Evolutionary conservation across 352 stramenopile genomes (phyloP).

Genomic region (Phytophthora melonis): DNA sequence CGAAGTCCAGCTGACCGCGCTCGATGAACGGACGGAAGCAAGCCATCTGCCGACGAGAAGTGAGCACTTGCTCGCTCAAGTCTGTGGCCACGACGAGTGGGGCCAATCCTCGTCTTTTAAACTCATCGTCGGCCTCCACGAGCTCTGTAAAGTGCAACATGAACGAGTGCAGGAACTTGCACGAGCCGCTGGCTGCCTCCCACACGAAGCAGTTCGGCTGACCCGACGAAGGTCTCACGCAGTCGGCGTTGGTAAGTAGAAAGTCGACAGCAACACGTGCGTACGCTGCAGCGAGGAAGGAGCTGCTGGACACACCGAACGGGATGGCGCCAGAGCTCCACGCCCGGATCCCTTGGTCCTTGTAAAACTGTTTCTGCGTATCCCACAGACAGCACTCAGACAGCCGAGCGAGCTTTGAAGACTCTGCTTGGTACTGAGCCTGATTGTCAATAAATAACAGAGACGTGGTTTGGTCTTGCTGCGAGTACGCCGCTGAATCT

Average conservation of each 20-base stretch:
- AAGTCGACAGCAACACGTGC: slow-evolving; percentile 63
- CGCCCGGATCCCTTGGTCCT: slow-evolving; percentile 71
- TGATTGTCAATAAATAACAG: slow-evolving; percentile 4
- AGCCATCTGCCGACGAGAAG: slow-evolving; percentile 61
- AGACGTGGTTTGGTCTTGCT: slow-evolving; percentile 7
- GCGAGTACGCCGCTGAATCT: not conserved
- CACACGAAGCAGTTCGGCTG: slow-evolving; percentile 82
- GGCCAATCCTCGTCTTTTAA: slow-evolving; percentile 42
- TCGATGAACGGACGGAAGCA: slow-evolving; percentile 66
- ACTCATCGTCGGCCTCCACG: slow-evolving; percentile 32
- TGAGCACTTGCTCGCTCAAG: slow-evolving; percentile 77
- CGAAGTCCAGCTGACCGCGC: slow-evolving; percentile 67
- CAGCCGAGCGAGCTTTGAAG: slow-evolving; percentile 34
- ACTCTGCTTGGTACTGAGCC: not conserved
- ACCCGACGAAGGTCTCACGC: slow-evolving; percentile 5
- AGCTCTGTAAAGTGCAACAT: slow-evolving; percentile 71
- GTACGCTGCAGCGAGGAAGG: slow-evolving; percentile 75
- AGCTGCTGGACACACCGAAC: slow-evolving; percentile 84
- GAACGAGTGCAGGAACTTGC: slow-evolving; percentile 84
- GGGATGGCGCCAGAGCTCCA: slow-evolving; percentile 81
- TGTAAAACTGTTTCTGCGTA: slow-evolving; percentile 85
- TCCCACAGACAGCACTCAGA: slow-evolving; percentile 75
- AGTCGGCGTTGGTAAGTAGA: slow-evolving; percentile 41
- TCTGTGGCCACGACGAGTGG: slow-evolving; percentile 78
- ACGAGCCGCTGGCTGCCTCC: slow-evolving; percentile 84